These are phyloP conservation scores for Panus rudis DNA, from an alignment of 768 basidiomycete genomes.

Conservation along the genomic window DNA sequence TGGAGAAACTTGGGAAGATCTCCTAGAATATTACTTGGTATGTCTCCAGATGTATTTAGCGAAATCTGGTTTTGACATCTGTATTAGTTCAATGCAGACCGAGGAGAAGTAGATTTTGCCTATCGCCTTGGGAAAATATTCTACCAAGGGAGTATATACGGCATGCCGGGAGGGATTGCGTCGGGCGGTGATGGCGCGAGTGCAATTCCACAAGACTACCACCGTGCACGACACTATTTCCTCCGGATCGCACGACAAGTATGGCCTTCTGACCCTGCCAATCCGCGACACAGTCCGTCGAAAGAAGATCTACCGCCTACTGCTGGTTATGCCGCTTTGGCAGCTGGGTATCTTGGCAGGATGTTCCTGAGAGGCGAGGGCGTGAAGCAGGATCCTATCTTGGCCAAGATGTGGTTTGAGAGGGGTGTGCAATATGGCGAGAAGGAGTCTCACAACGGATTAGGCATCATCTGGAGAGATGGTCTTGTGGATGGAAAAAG, in stretches of 20 bases:
- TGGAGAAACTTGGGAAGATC: slow-evolving; percentile 91
- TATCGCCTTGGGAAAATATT: slow-evolving; percentile 92
- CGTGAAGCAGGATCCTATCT: slow-evolving; percentile 61
- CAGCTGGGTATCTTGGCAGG: slow-evolving; percentile 84
- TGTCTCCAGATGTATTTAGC: slow-evolving; percentile 12
- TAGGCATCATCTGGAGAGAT: slow-evolving; percentile 91
- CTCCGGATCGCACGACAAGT: slow-evolving; percentile 71
- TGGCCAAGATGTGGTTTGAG: slow-evolving; percentile 93
- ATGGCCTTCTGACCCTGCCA: slow-evolving; percentile 78
- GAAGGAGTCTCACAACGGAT: slow-evolving; percentile 80
- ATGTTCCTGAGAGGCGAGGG: slow-evolving; percentile 96
- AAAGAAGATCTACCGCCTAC: slow-evolving; percentile 22
- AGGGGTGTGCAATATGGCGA: slow-evolving; percentile 77
- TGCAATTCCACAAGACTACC: slow-evolving; percentile 74
- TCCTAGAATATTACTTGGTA: slow-evolving; percentile 88
- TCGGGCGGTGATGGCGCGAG: slow-evolving; percentile 93
- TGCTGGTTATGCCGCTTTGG: slow-evolving; percentile 59
- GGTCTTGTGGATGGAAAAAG: slow-evolving; percentile 63
- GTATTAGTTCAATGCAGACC: slow-evolving; percentile 85
- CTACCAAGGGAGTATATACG: slow-evolving; percentile 92
- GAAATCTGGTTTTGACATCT: slow-evolving; percentile 1
- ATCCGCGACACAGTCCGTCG: slow-evolving; percentile 33
- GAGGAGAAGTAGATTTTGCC: slow-evolving; percentile 83
- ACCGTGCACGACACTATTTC: slow-evolving; percentile 78
- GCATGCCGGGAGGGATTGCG: slow-evolving; percentile 66